These are phyloP conservation scores for Blastobotrys proliferans DNA, from an alignment of 1,139 yeast genomes.

Conservation along the genomic window DNA sequence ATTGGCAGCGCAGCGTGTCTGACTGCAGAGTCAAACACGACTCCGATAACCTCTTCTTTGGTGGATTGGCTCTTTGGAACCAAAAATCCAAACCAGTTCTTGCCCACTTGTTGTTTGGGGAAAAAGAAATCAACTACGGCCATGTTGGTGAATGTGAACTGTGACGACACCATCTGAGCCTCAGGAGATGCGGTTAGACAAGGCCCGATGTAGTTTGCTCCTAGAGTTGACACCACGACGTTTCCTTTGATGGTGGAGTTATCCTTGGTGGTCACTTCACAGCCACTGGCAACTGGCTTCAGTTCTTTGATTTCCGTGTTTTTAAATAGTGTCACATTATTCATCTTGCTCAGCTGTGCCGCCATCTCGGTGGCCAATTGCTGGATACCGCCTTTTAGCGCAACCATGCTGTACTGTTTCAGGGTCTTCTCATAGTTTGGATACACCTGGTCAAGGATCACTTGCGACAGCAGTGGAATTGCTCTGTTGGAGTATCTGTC, in stretches of 20 bases:
- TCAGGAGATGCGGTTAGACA: conserved; percentile 17
- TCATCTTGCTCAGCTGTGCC: conserved; percentile 39
- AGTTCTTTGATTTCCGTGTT: conserved; percentile 21
- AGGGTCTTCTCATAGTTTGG: conserved; percentile 18
- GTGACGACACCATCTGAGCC: conserved; percentile 19
- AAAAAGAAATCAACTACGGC: conserved; percentile 37
- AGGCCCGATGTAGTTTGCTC: conserved; percentile 24
- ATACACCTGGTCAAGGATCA: conserved; percentile 22
- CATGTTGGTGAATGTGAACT: conserved; percentile 30
- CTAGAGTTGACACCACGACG: conserved; percentile 31
- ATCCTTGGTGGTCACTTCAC: conserved; percentile 13
- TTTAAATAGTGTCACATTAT: conserved; percentile 45
- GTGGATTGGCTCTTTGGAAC: conserved; percentile 54
- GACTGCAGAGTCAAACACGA: conserved; percentile 84
- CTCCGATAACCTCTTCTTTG: conserved; percentile 64
- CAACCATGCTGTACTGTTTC: conserved; percentile 27
- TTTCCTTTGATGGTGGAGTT: conserved; percentile 19
- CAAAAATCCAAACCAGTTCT: conserved; percentile 79
- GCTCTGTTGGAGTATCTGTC: conserved; percentile 28
- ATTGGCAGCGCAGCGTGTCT: conserved; percentile 33
- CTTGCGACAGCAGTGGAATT: conserved; percentile 27
- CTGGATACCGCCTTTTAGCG: conserved; percentile 32
- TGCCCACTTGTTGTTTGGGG: conserved; percentile 28
- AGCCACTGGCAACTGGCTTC: conserved; percentile 16
- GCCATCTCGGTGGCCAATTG: conserved; percentile 32